Percentiles rank a stretch among this genome's conserved stretches.
phyloP scores from a whole-genome alignment of 257 asterid species.

The Solanum verrucosum region DNA sequence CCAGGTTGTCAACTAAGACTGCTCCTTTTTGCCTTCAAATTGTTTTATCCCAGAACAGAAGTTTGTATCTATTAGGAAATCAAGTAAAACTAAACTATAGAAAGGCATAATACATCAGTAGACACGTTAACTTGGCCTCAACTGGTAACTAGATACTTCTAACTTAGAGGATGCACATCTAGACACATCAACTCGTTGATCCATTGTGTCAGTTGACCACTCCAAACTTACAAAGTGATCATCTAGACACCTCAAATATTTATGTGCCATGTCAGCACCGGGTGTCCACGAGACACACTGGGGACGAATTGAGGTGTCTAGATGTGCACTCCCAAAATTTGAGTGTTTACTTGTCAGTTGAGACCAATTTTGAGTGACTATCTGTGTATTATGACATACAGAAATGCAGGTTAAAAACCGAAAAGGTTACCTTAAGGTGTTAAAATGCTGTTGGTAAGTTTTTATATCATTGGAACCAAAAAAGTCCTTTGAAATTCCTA shows the following conservation, averaged over 20 bases:
- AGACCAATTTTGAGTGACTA: not conserved
- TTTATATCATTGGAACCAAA: not conserved
- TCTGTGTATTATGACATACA: not conserved
- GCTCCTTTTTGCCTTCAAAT: no score
- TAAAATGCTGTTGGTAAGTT: not conserved
- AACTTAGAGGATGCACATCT: no score
- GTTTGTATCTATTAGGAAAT: no score
- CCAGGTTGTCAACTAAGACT: no score
- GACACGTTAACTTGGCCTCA: no score
- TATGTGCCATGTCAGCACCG: not conserved
- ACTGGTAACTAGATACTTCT: no score
- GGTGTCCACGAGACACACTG: not conserved
- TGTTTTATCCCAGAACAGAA: no score
- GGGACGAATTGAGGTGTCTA: not conserved
- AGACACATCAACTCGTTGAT: no score
- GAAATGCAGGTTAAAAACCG: not conserved
- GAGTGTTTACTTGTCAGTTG: not conserved
- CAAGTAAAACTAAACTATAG: no score
- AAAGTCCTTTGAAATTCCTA: conserved; percentile 26
- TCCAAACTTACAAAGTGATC: not conserved
- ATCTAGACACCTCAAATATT: not conserved
- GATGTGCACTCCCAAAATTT: not conserved
- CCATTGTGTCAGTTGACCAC: no score
- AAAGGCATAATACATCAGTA: no score
- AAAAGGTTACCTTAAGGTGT: not conserved